phyloP scores from a whole-genome alignment of 2,329 filamentous ascomycete genomes.

The Oidium heveae region DNA sequence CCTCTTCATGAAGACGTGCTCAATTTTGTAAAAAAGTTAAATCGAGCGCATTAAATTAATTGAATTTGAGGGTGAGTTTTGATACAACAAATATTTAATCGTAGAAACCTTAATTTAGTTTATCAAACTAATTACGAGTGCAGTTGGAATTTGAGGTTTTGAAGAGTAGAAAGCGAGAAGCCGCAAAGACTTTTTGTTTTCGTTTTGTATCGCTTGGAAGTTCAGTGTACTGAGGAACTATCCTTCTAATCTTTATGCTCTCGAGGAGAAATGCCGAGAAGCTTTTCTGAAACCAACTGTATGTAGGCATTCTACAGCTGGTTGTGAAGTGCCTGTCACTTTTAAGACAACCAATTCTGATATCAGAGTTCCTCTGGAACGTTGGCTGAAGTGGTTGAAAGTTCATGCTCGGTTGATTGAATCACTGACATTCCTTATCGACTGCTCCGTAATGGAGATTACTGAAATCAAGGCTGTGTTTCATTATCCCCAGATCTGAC shows the following conservation, averaged over 20 bases:
- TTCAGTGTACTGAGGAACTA: neutral
- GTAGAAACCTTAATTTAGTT: no score
- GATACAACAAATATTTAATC: no score
- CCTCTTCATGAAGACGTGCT: no score
- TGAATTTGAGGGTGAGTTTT: no score
- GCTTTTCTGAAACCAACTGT: neutral
- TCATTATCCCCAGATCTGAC: neutral
- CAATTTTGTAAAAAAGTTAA: no score
- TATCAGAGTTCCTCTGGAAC: neutral
- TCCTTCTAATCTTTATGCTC: neutral
- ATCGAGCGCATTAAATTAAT: no score
- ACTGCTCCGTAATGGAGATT: neutral
- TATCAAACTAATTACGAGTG: no score
- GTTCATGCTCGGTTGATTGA: neutral
- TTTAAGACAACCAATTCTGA: neutral
- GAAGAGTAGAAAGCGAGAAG: neutral
- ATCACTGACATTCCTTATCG: neutral
- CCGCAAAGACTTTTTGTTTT: neutral
- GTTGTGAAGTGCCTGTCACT: neutral
- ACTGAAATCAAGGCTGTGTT: neutral
- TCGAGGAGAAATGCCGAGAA: neutral
- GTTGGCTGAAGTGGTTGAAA: neutral
- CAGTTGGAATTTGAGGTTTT: neutral
- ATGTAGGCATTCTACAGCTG: neutral
- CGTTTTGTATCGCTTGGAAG: neutral